Base-by-base conservation (phyloP, 768 basidiomycete genomes). In the Rhodosporidiobolus odoratus region DNA sequence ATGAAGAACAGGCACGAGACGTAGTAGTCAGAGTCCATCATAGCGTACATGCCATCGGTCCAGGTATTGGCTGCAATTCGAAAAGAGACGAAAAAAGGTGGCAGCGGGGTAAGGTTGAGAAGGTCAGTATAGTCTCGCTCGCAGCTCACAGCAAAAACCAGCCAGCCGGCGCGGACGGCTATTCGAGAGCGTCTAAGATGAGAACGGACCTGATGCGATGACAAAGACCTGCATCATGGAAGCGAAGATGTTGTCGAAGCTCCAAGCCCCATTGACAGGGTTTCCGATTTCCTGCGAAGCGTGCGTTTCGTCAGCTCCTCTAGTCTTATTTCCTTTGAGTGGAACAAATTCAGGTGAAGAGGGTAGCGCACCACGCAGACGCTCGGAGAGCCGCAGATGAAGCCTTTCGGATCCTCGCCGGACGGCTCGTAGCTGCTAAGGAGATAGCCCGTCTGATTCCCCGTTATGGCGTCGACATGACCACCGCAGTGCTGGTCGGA, bases 1-100 rank as follows among this genome's bases (percentile, higher is more conserved):
- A 97, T 88, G 82, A 91, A 96, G 81, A 91, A 97, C 68, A 93
- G 82, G 71, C 85, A 88, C 1, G 92, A 90, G n/a, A 88, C 81
- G 78, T 89, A 90, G 80, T 88, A 94, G 77, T 98, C 95, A 0
- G 93, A 83, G 76, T 92, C 90, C 78, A 96, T 89, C 82, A 90
- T 88, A 25, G 80, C 76, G 79, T 96, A 97, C 93, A 96, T 96
- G 71, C 37, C n/a, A 19, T 34, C 45, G 12, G 74, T 76, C 80
- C 80, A 82, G 1, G 77, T 79, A 61, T 82, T 82, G 52, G 79
- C 78, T 75, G 34, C 35, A 25, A 34, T 45, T 12, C 43, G 43
- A 23, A 45, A 45, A 45, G 43, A 23, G 23, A 45, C 13, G 43
- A 45, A 45, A 23, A n/a, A n/a, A n/a, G n/a, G n/a, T n/a, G 43